These are phyloP conservation scores for Rhizopus delemar DNA, from an alignment of 371 early-diverging fungal genomes.

Conservation along the genomic window DNA sequence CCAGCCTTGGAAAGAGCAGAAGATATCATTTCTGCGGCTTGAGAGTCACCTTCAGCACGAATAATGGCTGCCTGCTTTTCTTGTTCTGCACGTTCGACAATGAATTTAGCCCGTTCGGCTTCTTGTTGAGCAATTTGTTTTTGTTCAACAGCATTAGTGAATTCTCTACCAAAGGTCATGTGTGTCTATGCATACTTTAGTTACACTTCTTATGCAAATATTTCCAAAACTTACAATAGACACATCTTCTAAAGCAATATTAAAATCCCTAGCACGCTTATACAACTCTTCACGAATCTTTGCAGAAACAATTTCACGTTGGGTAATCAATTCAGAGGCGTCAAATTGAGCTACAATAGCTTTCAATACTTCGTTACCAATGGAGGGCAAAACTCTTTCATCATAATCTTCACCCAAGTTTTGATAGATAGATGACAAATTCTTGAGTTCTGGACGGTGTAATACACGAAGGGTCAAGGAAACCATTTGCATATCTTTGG, in stretches of 20 bases:
- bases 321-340: slow-evolving; percentile 96
- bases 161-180: slow-evolving; percentile 96
- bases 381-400: slow-evolving; percentile 96
- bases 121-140: slow-evolving; percentile 96
- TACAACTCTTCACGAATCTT: slow-evolving; percentile 93
- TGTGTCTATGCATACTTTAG: slow-evolving; percentile 70
- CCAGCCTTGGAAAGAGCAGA: slow-evolving; percentile 89
- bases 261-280: slow-evolving; percentile 92
- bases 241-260: slow-evolving; percentile 95
- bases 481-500: slow-evolving; percentile 89
- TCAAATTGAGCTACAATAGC: slow-evolving; percentile 98
- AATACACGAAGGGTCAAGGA: slow-evolving; percentile 92
- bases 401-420: slow-evolving; percentile 95
- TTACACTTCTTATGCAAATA: not conserved
- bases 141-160: slow-evolving; percentile 89
- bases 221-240: slow-evolving; percentile 77
- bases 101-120: slow-evolving; percentile 94
- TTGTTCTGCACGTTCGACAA: slow-evolving; percentile 95
- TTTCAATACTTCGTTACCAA: slow-evolving; percentile 99
- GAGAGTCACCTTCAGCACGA: slow-evolving; percentile 97
- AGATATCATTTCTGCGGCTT: slow-evolving; percentile 89
- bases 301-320: slow-evolving; percentile 94
- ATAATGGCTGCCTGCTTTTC: slow-evolving; percentile 97
- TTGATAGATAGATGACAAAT: slow-evolving; percentile 86
- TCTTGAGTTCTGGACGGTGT: slow-evolving; percentile 84